Evolutionary conservation across 2,329 filamentous ascomycete species (phyloP).

Genomic region (Colletotrichum kahawae): DNA sequence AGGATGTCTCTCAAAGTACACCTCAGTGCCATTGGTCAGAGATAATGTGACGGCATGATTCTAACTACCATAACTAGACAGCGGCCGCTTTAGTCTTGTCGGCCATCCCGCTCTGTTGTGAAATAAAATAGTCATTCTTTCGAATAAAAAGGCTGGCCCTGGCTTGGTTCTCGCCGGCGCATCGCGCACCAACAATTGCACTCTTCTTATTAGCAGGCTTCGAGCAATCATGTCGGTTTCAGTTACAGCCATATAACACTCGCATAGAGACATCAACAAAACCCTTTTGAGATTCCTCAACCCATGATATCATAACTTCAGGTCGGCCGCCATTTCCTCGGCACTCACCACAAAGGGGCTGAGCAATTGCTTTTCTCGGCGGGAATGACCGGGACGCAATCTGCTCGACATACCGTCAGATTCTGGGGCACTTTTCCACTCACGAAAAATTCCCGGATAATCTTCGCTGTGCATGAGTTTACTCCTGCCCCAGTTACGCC

Average conservation of each 20-base stretch:
- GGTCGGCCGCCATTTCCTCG: no score
- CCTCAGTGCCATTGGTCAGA: not conserved
- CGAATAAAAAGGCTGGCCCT: not conserved
- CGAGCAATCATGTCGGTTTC: no score
- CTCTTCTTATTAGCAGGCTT: no score
- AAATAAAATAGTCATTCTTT: not conserved
- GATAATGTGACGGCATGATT: not conserved
- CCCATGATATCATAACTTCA: no score
- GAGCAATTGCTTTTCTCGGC: not conserved
- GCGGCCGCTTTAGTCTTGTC: not conserved
- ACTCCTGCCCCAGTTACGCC: constrained; percentile 27
- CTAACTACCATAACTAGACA: not conserved
- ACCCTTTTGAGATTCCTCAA: no score
- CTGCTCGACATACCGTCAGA: not conserved
- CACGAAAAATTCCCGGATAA: not conserved
- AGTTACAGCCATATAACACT: no score
- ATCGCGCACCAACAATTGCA: not conserved
- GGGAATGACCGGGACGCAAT: not conserved
- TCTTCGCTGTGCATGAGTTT: constrained; percentile 20
- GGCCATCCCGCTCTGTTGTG: not conserved
- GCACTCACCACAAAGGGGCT: not conserved
- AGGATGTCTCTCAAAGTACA: not conserved
- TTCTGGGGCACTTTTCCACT: not conserved
- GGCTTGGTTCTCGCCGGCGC: not conserved
- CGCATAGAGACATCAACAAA: no score